Evolutionary conservation across 2,329 filamentous ascomycete genomes (phyloP).

Genomic region (Fusarium denticulatum): DNA sequence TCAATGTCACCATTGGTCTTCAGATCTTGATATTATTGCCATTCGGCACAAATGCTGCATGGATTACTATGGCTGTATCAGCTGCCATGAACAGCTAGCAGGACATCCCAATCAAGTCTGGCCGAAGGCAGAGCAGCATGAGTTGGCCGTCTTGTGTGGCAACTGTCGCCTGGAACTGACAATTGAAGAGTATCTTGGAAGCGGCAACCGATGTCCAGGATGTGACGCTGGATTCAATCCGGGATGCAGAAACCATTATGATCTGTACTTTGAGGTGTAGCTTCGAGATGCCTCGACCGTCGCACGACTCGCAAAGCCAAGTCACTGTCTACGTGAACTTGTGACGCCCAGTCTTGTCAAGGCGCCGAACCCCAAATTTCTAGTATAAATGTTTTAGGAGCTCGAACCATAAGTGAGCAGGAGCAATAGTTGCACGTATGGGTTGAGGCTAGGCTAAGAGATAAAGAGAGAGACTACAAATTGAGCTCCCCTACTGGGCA

Average conservation of each 20-base stretch:
- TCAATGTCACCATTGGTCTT: conserved; percentile 14
- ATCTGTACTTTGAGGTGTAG: conserved; percentile 14
- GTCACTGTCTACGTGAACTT: fast-evolving
- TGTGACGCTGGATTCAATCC: conserved; percentile 15
- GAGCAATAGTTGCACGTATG: neutral
- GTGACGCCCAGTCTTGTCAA: fast-evolving
- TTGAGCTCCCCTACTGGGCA: too few species aligned
- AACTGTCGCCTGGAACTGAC: neutral
- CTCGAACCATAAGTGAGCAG: neutral
- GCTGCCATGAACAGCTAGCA: conserved; percentile 12
- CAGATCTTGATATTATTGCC: conserved; percentile 14
- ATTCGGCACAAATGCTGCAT: conserved; percentile 17
- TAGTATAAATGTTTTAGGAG: neutral
- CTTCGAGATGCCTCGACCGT: fast-evolving
- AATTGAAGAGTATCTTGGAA: neutral
- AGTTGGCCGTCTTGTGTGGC: conserved; percentile 9
- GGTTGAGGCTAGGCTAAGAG: neutral
- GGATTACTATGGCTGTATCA: conserved; percentile 23
- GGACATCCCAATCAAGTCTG: neutral
- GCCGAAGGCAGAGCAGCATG: conserved; percentile 1
- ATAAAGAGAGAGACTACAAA: neutral
- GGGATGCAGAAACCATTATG: conserved; percentile 16
- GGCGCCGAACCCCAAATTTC: neutral
- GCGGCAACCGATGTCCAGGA: neutral
- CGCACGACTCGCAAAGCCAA: neutral